A percentile compares a stretch with the other conserved stretches of the same genome.
These are phyloP conservation scores for Penicillium sp. DNA, from an alignment of 2,329 filamentous ascomycete genomes.

Conservation along the genomic window DNA sequence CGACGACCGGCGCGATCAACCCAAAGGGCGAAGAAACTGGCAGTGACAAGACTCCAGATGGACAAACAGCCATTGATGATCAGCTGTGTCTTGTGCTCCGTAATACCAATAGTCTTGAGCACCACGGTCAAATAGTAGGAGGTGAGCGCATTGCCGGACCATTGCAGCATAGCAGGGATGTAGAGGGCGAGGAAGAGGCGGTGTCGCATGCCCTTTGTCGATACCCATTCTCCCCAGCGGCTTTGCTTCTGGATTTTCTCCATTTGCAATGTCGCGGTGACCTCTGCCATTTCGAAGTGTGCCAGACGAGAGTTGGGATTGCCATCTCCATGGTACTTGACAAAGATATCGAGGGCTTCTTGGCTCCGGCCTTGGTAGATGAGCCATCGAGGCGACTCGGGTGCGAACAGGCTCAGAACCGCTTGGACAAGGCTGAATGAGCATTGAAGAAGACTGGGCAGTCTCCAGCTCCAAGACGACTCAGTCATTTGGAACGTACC, in stretches of 20 bases:
- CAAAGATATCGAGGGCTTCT: slow-evolving; percentile 23
- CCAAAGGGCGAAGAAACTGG: slow-evolving; percentile 41
- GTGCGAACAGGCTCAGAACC: slow-evolving; percentile 18
- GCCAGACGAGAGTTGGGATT: slow-evolving; percentile 16
- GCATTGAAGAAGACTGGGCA: slow-evolving; percentile 48
- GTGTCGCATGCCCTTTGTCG: slow-evolving; percentile 14
- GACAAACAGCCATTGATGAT: slow-evolving; percentile 47
- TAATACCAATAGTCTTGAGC: slow-evolving; percentile 42
- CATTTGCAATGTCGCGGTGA: slow-evolving; percentile 25
- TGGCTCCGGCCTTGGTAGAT: slow-evolving; percentile 21
- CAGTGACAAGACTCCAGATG: slow-evolving; percentile 43
- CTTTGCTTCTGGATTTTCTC: slow-evolving; percentile 21
- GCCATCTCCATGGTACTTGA: slow-evolving; percentile 19
- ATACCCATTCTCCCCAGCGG: slow-evolving; percentile 16
- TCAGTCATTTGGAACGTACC: slow-evolving; percentile 32
- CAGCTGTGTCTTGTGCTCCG: slow-evolving; percentile 39
- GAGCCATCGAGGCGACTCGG: slow-evolving; percentile 28
- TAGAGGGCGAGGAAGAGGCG: slow-evolving; percentile 18
- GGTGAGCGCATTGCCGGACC: slow-evolving; percentile 9
- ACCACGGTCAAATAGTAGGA: slow-evolving; percentile 33
- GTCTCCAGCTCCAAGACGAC: slow-evolving; percentile 47
- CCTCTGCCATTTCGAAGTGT: slow-evolving; percentile 31
- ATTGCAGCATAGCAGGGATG: slow-evolving; percentile 15
- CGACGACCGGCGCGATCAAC: slow-evolving; percentile 49
- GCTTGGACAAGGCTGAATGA: slow-evolving; percentile 12